Conservation (phyloP, 106 monocot species). For the Ottelia alismoides region DNA sequence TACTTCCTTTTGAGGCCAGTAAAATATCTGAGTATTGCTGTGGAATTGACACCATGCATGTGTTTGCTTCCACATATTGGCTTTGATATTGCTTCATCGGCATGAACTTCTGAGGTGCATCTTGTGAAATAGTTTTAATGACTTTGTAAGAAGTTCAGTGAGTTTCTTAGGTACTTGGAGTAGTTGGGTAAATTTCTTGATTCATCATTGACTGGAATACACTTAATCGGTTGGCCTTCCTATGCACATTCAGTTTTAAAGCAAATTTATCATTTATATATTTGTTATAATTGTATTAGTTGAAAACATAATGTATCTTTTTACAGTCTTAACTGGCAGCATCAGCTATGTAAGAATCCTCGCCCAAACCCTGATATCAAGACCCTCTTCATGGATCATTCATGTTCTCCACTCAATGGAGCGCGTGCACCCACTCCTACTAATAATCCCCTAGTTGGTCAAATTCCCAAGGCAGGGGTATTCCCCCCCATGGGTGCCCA, state of each 20-base stretch:
- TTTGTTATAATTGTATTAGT: neutral
- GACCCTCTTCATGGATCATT: slow-evolving; percentile 91
- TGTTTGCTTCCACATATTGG: no score
- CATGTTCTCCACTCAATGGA: slow-evolving; percentile 76
- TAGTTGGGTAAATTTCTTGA: neutral
- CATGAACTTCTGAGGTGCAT: no score
- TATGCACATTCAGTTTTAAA: neutral
- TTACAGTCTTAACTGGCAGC: slow-evolving; percentile 95
- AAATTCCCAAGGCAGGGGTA: slow-evolving; percentile 66
- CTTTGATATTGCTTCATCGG: no score
- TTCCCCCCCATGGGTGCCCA: slow-evolving; percentile 80
- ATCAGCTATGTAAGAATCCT: slow-evolving; percentile 98
- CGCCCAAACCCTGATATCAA: slow-evolving; percentile 95
- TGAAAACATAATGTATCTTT: neutral
- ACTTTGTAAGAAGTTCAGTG: neutral
- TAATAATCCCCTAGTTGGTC: slow-evolving; percentile 65
- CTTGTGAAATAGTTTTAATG: neutral
- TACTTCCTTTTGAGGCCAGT: no score
- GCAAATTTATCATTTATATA: neutral
- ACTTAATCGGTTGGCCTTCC: no score
- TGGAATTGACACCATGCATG: no score
- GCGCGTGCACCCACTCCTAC: slow-evolving; percentile 54
- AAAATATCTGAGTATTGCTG: no score
- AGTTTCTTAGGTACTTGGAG: neutral
- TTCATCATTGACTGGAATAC: neutral